Evolutionary conservation across 257 asterid genomes (phyloP).

Genomic region (Forsythia suspensa): DNA sequence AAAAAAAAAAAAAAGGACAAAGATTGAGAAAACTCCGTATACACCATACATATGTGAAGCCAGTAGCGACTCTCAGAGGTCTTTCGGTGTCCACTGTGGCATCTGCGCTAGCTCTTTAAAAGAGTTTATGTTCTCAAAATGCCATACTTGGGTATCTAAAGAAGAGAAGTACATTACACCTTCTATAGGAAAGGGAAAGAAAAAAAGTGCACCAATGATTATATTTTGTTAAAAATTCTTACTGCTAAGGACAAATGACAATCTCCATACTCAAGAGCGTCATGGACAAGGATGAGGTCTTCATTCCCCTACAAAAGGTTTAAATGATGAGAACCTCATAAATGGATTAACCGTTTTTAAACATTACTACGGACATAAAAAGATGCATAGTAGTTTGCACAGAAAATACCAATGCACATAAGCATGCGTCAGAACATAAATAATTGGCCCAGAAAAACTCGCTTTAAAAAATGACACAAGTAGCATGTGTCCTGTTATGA

Average conservation of each 20-base stretch:
- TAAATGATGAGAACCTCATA: slow-evolving; percentile 18
- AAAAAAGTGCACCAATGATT: background rate
- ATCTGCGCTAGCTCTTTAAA: slow-evolving; percentile 80
- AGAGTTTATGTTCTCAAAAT: slow-evolving; percentile 88
- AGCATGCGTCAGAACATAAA: background rate
- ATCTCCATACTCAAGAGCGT: slow-evolving; percentile 88
- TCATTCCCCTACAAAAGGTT: slow-evolving; percentile 64
- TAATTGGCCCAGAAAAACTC: background rate
- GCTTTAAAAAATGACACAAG: background rate
- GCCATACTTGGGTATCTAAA: slow-evolving; percentile 94
- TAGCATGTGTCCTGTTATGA: background rate
- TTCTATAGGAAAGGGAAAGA: slow-evolving; percentile 11
- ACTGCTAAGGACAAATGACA: slow-evolving; percentile 93
- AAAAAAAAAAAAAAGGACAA: background rate
- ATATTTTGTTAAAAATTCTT: slow-evolving; percentile 31
- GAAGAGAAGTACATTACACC: slow-evolving; percentile 12
- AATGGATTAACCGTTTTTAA: background rate
- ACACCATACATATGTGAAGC: slow-evolving; percentile 77
- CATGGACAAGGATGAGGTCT: slow-evolving; percentile 92
- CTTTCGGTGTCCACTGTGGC: slow-evolving; percentile 96
- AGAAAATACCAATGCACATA: background rate
- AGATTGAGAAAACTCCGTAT: slow-evolving; percentile 4
- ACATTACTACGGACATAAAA: background rate
- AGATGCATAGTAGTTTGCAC: background rate
- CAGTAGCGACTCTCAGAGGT: slow-evolving; percentile 96